Conservation (phyloP, 2,329 filamentous ascomycete species). For the Paecilomyces formosus region DNA sequence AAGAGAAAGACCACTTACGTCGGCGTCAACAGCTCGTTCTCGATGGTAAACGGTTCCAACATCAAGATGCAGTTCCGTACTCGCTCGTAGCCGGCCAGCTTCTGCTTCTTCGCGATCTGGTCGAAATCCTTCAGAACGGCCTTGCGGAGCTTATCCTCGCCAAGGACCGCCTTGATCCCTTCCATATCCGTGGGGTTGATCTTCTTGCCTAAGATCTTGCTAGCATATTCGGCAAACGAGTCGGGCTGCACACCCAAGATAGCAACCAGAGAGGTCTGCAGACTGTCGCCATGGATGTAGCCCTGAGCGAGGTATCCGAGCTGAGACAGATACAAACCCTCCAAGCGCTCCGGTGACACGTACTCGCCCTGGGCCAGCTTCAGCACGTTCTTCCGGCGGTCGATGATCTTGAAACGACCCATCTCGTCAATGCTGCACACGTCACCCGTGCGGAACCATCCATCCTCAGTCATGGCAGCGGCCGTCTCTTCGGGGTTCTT, state of each 20-base stretch:
- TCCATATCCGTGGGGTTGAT: conserved; percentile 58
- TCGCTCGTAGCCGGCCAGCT: conserved; percentile 87
- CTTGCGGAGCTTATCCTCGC: conserved; percentile 62
- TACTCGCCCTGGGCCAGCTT: conserved; percentile 98
- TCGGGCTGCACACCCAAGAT: conserved; percentile 85
- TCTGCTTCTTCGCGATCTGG: conserved; percentile 68
- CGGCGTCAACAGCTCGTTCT: conserved; percentile 68
- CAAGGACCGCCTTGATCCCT: conserved; percentile 59
- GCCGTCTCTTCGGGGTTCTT: conserved; percentile 81
- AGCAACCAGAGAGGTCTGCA: conserved; percentile 72
- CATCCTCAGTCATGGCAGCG: conserved; percentile 74
- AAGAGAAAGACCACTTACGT: conserved; percentile 30
- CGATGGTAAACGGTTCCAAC: conserved; percentile 84
- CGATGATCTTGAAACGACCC: conserved; percentile 86
- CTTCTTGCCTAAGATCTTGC: conserved; percentile 63
- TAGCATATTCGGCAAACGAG: conserved; percentile 72
- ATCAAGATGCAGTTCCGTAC: conserved; percentile 67
- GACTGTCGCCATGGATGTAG: conserved; percentile 84
- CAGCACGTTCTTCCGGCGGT: conserved; percentile 98
- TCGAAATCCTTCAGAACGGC: conserved; percentile 75
- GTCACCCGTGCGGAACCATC: conserved; percentile 96
- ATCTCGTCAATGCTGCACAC: conserved; percentile 77
- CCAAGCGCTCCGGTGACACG: conserved; percentile 92
- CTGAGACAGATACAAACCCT: conserved; percentile 86
- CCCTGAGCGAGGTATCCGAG: conserved; percentile 69